These are phyloP conservation scores for Incumbomyces delicatus DNA, from an alignment of 2,329 filamentous ascomycete species.

Conservation along the genomic window DNA sequence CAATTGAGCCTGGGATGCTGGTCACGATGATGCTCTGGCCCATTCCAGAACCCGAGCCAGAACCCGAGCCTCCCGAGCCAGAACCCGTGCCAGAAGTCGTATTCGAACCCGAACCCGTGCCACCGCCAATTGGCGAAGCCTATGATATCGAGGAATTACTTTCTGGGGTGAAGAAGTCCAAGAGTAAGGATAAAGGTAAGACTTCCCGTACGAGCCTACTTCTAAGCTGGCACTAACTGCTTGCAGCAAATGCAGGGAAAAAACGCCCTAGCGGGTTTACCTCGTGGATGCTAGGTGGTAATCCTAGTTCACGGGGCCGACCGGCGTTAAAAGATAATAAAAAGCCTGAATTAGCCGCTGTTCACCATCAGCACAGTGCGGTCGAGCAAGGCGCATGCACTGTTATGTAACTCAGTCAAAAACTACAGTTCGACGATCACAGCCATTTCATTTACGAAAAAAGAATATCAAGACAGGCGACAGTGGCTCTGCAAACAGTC, in stretches of 20 bases:
- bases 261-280: slow-evolving; percentile 28
- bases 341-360: slow-evolving; percentile 32
- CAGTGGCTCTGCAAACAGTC: too few relatives aligned
- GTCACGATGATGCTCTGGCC: slow-evolving; percentile 61
- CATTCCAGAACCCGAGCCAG: slow-evolving; percentile 41
- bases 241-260: slow-evolving; percentile 9
- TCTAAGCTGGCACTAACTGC: too few relatives aligned
- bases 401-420: slow-evolving; percentile 23
- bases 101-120: slow-evolving; percentile 10
- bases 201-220: background rate
- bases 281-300: slow-evolving; percentile 35
- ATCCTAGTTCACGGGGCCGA: slow-evolving; percentile 8
- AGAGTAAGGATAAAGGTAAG: slow-evolving; percentile 18
- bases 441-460: too few relatives aligned
- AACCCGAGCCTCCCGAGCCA: slow-evolving; percentile 4
- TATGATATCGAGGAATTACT: slow-evolving; percentile 18
- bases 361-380: slow-evolving; percentile 22
- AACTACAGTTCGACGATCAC: slow-evolving; percentile 6
- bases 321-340: slow-evolving; percentile 38
- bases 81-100: too few relatives aligned
- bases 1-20: slow-evolving; percentile 67
- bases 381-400: slow-evolving; percentile 22
- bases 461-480: too few relatives aligned
- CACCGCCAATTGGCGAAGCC: slow-evolving; percentile 10
- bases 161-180: slow-evolving; percentile 11